Evolutionary conservation across 345 rosid species (phyloP).

Genomic region (Dimocarpus longan): DNA sequence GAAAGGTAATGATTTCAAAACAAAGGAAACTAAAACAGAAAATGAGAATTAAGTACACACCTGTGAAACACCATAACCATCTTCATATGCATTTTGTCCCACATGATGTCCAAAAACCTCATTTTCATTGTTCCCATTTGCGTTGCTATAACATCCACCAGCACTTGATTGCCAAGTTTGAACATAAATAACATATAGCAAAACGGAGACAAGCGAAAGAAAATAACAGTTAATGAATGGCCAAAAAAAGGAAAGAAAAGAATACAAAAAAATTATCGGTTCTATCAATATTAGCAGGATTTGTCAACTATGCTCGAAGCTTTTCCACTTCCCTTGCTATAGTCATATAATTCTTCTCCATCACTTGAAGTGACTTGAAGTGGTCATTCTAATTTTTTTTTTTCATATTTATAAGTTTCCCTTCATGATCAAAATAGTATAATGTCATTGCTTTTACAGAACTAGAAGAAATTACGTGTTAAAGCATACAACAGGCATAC

Average conservation of each 20-base stretch:
- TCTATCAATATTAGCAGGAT: conserved; percentile 57
- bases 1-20: too few relatives aligned
- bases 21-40: too few relatives aligned
- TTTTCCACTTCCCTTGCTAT: conserved; percentile 95
- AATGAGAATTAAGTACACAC: too few relatives aligned
- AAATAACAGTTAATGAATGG: not conserved
- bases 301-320: conserved; percentile 74
- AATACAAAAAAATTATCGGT: conserved; percentile 40
- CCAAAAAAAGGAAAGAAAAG: not conserved
- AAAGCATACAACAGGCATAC: not conserved
- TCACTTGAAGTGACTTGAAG: conserved; percentile 85
- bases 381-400: conserved; percentile 82
- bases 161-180: conserved; percentile 31
- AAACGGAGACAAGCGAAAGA: not conserved
- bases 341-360: conserved; percentile 82
- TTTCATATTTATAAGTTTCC: conserved; percentile 82
- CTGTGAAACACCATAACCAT: too few relatives aligned
- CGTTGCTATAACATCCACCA: conserved; percentile 61
- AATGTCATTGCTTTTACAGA: not conserved
- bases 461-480: not conserved
- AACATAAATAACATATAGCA: conserved; percentile 4
- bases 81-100: too few relatives aligned
- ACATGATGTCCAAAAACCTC: conserved; percentile 58
- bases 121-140: conserved; percentile 47
- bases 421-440: conserved; percentile 45